Base-by-base conservation (phyloP, 495 filamentous ascomycete species). In the Annulohypoxylon maeteangense region DNA sequence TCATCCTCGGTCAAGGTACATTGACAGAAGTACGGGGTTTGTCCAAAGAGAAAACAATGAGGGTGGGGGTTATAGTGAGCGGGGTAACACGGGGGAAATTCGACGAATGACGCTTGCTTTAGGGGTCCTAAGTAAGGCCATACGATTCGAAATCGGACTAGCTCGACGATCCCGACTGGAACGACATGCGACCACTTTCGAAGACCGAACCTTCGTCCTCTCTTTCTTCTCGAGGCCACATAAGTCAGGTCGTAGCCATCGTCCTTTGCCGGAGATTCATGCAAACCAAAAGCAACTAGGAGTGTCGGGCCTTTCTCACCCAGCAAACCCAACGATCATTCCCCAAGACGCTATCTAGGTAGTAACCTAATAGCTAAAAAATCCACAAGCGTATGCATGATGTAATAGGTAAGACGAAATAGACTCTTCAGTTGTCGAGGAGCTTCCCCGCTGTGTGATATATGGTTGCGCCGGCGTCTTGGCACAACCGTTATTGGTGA, bases 51-150 rank as follows among this genome's bases (percentile, higher is more conserved):
- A 29, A 51, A 48, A 61, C 42, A 36, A 44, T 53, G 57, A 22
- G 71, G 63, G 71, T 67, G 71, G 71, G 27, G 12, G 8, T 54
- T 51, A 57, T 65, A 62, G 32, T 62, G 67, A 74, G 71, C 71
- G 71, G 71, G 71, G 71, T 70, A 67, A 45, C 27, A 70, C 57
- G 50, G 62, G 45, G 42, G 25, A n/a, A 36, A 56, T 20, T 67
- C 34, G 62, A 70, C 71, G 71, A 74, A 74, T 74, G 59, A 48
- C 51, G 58, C 67, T 67, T 40, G 53, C 56, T 70, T 69, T 73
- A 68, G 59, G 42, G 62, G 58, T 57, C 67, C 65, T 73, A 68
- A 51, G 42, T 59, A 64, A 48, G 67, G 31, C 62, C 62, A 67
- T 36, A 53, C 71, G 59, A 67, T 55, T 67, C 58, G 50, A 65